These are phyloP conservation scores for Asterochloris erici DNA, from an alignment of 139 green algal species.

Conservation along the genomic window DNA sequence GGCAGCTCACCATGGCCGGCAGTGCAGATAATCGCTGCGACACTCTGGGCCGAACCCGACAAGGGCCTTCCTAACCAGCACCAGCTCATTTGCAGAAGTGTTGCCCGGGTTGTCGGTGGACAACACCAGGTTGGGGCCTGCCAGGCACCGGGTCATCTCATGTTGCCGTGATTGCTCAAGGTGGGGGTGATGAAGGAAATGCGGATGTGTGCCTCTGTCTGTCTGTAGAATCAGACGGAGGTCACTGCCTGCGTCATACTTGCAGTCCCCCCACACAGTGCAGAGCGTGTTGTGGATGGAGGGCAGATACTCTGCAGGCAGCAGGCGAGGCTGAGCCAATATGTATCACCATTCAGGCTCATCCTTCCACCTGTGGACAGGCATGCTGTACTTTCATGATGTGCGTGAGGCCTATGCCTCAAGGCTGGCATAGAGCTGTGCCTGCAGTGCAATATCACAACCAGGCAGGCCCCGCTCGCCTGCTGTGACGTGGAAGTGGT, in stretches of 20 bases:
- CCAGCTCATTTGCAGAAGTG: neutral
- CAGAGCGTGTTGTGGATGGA: conserved; percentile 9
- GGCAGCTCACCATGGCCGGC: neutral
- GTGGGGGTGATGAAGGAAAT: too few relatives aligned
- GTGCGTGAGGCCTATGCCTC: too few relatives aligned
- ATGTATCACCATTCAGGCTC: too few relatives aligned
- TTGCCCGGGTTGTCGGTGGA: neutral
- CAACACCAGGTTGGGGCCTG: neutral
- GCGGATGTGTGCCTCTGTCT: too few relatives aligned
- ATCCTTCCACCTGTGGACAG: too few relatives aligned
- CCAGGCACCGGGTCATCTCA: neutral
- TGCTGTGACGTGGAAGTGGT: conserved; percentile 9
- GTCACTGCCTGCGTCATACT: neutral
- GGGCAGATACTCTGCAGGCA: conserved; percentile 3
- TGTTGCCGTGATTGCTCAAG: neutral
- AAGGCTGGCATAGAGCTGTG: too few relatives aligned
- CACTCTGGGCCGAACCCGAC: conserved; percentile 5
- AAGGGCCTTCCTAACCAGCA: conserved; percentile 4
- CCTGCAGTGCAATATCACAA: too few relatives aligned
- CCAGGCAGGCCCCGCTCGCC: too few relatives aligned
- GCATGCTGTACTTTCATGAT: too few relatives aligned
- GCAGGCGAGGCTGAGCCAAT: too few relatives aligned
- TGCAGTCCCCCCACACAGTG: conserved; percentile 3
- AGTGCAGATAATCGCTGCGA: conserved; percentile 3
- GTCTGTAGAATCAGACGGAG: conserved; percentile 1